A percentile compares a stretch with the other conserved stretches of the same genome.
Evolutionary conservation across 2,329 filamentous ascomycete genomes (phyloP).

Genomic region (Phialemonium atrogriseum): DNA sequence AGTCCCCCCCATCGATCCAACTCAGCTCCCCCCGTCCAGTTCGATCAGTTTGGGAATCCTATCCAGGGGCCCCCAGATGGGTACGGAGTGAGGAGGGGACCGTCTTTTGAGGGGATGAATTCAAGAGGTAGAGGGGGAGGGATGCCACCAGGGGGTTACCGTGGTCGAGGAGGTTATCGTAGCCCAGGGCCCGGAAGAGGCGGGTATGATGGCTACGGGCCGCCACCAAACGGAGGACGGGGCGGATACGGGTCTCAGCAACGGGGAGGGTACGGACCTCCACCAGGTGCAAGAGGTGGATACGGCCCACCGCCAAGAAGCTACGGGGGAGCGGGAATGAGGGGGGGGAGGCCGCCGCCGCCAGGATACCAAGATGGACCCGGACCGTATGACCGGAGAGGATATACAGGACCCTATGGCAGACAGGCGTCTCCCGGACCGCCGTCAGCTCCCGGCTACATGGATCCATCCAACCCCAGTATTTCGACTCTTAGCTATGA

Average conservation of each 20-base stretch:
- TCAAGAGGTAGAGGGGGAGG: slow-evolving; percentile 47
- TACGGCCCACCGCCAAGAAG: slow-evolving; percentile 35
- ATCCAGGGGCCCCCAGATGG: slow-evolving; percentile 32
- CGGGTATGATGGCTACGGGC: slow-evolving; percentile 30
- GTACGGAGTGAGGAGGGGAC: slow-evolving; percentile 38
- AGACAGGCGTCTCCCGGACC: slow-evolving; percentile 28
- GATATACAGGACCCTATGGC: slow-evolving; percentile 21
- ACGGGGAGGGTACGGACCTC: slow-evolving; percentile 30
- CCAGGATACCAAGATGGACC: slow-evolving; percentile 31
- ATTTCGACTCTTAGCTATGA: slow-evolving; percentile 29
- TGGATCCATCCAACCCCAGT: slow-evolving; percentile 28
- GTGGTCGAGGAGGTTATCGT: slow-evolving; percentile 44
- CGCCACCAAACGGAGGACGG: slow-evolving; percentile 23
- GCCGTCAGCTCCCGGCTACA: slow-evolving; percentile 25
- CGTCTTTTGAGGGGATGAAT: slow-evolving; percentile 39
- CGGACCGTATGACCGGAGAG: slow-evolving; percentile 28
- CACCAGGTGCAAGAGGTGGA: slow-evolving; percentile 32
- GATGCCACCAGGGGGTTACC: slow-evolving; percentile 33
- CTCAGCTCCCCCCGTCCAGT: slow-evolving; percentile 12
- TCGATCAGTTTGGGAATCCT: slow-evolving; percentile 59
- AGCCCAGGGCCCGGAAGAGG: slow-evolving; percentile 29
- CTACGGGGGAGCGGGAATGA: slow-evolving; percentile 23
- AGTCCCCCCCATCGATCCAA: slow-evolving; percentile 29
- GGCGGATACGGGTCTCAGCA: slow-evolving; percentile 22
- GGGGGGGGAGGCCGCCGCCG: slow-evolving; percentile 32